Percentiles rank a stretch among this genome's conserved stretches.
Conservation (phyloP, 441 rosid species). For the Pelargonium australe region DNA sequence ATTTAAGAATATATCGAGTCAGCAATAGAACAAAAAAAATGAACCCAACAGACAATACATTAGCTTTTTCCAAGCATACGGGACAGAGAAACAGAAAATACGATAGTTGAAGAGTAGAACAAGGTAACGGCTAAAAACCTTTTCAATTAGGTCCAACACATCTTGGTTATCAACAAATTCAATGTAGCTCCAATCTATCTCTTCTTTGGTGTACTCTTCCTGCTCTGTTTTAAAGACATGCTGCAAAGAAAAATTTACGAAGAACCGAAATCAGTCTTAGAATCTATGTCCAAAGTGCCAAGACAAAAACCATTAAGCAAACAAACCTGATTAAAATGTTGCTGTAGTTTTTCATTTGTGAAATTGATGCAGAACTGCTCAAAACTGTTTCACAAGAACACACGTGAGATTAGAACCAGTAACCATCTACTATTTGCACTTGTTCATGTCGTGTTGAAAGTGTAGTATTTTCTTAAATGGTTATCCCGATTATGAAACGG, state of each 20-base stretch:
- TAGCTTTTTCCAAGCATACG: not conserved
- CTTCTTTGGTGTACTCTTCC: slow-evolving; percentile 97
- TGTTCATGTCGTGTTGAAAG: too few species aligned
- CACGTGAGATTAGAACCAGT: slow-evolving; percentile 16
- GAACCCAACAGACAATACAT: not conserved
- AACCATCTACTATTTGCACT: not conserved
- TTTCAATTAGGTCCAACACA: slow-evolving; percentile 94
- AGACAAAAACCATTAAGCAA: slow-evolving; percentile 8
- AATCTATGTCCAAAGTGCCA: not conserved
- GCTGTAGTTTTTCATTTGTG: slow-evolving; percentile 98
- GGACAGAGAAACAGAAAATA: slow-evolving; percentile 8
- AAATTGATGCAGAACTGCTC: slow-evolving; percentile 99
- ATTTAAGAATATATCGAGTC: not conserved
- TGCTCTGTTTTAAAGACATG: slow-evolving; percentile 99
- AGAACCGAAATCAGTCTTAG: not conserved
- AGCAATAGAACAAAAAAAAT: not conserved
- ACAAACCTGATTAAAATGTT: slow-evolving; percentile 94
- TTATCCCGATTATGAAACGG: too few species aligned
- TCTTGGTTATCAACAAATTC: slow-evolving; percentile 99
- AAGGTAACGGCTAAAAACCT: slow-evolving; percentile 37
- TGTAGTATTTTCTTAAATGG: too few species aligned
- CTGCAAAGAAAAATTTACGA: slow-evolving; percentile 34
- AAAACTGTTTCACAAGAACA: slow-evolving; percentile 43
- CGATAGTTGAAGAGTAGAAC: slow-evolving; percentile 1
- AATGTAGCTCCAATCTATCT: slow-evolving; percentile 98